These are phyloP conservation scores for Firmiana major DNA, from an alignment of 345 rosid species.

Conservation along the genomic window DNA sequence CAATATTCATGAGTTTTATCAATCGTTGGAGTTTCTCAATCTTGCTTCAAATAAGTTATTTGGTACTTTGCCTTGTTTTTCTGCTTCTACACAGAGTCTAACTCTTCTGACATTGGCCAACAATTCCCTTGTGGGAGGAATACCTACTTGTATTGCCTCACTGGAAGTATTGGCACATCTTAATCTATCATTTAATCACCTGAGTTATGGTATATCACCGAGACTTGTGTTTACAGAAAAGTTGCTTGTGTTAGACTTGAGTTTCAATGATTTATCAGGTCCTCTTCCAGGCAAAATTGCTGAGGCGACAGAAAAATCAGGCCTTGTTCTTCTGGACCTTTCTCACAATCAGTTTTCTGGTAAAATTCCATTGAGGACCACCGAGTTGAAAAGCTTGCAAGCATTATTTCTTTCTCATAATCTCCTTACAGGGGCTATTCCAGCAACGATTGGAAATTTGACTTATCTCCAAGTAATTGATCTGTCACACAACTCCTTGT, in stretches of 20 bases:
- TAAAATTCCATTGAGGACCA: constrained; percentile 59
- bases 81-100: constrained; percentile 52
- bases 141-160: constrained; percentile 83
- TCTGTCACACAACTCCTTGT: constrained; percentile 67
- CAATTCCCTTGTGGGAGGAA: constrained; percentile 74
- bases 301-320: constrained; percentile 61
- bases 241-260: constrained; percentile 75
- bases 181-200: constrained; percentile 65
- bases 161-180: constrained; percentile 47
- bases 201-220: constrained; percentile 64
- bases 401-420: constrained; percentile 83
- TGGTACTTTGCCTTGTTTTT: constrained; percentile 85
- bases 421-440: constrained; percentile 70
- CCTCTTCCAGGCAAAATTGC: constrained; percentile 56
- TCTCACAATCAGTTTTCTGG: constrained; percentile 78
- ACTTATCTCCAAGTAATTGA: constrained; percentile 85
- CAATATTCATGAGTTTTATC: constrained; percentile 56
- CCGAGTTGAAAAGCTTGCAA: constrained; percentile 78
- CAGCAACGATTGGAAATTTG: constrained; percentile 75
- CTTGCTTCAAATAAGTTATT: constrained; percentile 67
- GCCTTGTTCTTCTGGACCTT: constrained; percentile 76
- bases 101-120: constrained; percentile 51
- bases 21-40: constrained; percentile 55
- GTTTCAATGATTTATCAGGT: constrained; percentile 70
- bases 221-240: constrained; percentile 66